Base-by-base conservation (phyloP, 169 alveolate species). In the Cryptosporidium tyzzeri region DNA sequence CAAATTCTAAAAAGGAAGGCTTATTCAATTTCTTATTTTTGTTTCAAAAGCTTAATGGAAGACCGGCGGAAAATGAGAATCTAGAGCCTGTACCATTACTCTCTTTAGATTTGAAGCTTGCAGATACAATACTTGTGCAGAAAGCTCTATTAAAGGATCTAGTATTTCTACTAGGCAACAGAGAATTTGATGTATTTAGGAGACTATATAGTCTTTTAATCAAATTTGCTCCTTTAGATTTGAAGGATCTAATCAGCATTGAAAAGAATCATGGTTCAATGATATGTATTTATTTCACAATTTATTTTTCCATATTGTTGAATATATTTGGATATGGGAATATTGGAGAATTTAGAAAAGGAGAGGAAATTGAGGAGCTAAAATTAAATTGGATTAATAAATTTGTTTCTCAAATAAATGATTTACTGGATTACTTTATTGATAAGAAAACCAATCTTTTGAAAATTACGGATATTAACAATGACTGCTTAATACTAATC, bases 231-330 rank as follows among this genome's bases (percentile, higher is more conserved):
- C 89, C 89, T 26, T 67, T 70, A 3, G 73, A 80, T 37, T 26
- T 80, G 29, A 65, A 14, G 41, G 89, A 65, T 14, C 44, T 62
- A 45, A 41, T 80, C 14, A 26, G 12, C 9, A 45, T 26, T 14
- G 75, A 44, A 44, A 39, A 80, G 35, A 31, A 31, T 65, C 61
- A 80, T 0, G 62, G 41, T 21, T 59, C 73, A 21, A 48, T 80
- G 14, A 61, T 80, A n/a, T 80, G 89, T 16, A 41, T 80, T n/a
- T 80, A 80, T 45, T 62, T 80, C 41, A 65, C 62, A 31, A 39
- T 80, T 21, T 80, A 80, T 33, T 44, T 80, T 9, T 62, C 75
- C 10, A 26, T 80, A 41, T 37, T 59, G 2, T 37, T 65, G 45
- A 44, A 26, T 8, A 16, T 44, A 37, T 45, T 18, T 50, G 80